phyloP scores from a whole-genome alignment of 1,284 basidiomycete species.

The Pseudozyma sp. region DNA sequence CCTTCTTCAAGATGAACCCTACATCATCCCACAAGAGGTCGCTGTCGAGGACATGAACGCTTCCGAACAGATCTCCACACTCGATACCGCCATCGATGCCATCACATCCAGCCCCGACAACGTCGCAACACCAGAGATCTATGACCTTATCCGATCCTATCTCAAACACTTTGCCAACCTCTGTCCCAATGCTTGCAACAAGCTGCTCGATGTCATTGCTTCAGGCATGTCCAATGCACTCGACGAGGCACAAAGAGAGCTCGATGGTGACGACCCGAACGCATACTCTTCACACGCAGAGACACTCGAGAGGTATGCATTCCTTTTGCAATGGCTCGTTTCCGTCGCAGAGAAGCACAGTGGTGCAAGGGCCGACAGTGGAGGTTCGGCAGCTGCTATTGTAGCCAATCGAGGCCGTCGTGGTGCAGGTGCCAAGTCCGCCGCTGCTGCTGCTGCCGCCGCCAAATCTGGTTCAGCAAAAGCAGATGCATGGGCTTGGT shows the following conservation, averaged over 20 bases:
- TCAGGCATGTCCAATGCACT: conserved; percentile 54
- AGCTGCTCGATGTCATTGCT: conserved; percentile 60
- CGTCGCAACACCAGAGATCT: conserved; percentile 44
- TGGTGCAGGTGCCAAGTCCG: conserved; percentile 36
- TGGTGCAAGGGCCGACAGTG: conserved; percentile 28
- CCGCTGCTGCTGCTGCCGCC: conserved; percentile 30
- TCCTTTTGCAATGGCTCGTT: conserved; percentile 66
- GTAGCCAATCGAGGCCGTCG: conserved; percentile 34
- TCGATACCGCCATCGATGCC: conserved; percentile 56
- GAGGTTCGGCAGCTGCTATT: conserved; percentile 27
- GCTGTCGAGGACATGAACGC: conserved; percentile 50
- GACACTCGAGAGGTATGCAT: conserved; percentile 62
- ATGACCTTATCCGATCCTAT: conserved; percentile 59
- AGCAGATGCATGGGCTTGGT: conserved; percentile 56
- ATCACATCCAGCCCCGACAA: conserved; percentile 52
- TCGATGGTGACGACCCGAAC: conserved; percentile 49
- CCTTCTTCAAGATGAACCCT: conserved; percentile 58
- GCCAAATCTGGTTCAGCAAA: conserved; percentile 43
- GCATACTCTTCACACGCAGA: conserved; percentile 54
- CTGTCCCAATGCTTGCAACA: conserved; percentile 48
- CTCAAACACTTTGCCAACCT: conserved; percentile 60
- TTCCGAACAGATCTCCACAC: conserved; percentile 45
- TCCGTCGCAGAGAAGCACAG: conserved; percentile 59
- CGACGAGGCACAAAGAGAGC: conserved; percentile 52
- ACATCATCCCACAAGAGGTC: conserved; percentile 61